Conservation (phyloP, 192 early-diverging fungal species). For the Gamsiella multidivaricata region DNA sequence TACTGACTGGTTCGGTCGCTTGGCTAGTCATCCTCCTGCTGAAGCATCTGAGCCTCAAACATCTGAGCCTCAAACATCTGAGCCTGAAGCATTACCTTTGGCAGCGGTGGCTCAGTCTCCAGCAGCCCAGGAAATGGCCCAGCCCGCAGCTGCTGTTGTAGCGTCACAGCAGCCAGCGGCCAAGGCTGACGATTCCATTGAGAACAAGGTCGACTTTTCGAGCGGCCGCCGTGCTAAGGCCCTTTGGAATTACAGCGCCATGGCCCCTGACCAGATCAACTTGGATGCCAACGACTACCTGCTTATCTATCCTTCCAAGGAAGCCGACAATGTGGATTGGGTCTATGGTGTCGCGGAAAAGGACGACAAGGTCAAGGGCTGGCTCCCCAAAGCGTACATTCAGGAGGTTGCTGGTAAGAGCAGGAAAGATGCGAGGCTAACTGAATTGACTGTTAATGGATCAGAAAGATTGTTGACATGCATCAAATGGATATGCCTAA, state of each 20-base stretch:
- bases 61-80: too few relatives aligned
- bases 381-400: conserved; percentile 61
- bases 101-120: not conserved
- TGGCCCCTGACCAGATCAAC: conserved; percentile 51
- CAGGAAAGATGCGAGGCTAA: not conserved
- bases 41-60: too few relatives aligned
- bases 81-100: not conserved
- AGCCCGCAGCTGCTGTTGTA: too few relatives aligned
- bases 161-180: not conserved
- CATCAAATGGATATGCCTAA: not conserved
- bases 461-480: not conserved
- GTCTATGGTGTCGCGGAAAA: conserved; percentile 57
- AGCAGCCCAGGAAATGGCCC: not conserved
- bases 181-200: conserved; percentile 14
- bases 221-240: conserved; percentile 42
- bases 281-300: conserved; percentile 57
- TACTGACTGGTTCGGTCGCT: conserved; percentile 61
- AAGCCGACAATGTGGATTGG: conserved; percentile 58
- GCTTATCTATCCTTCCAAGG: conserved; percentile 45
- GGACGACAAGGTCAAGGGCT: conserved; percentile 50
- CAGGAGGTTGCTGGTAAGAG: conserved; percentile 52
- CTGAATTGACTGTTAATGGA: not conserved
- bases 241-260: conserved; percentile 57
- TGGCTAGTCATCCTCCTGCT: conserved; percentile 52
- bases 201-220: conserved; percentile 45